These are phyloP conservation scores for Santalum album DNA, from an alignment of 164 flowering plant species.

Conservation along the genomic window DNA sequence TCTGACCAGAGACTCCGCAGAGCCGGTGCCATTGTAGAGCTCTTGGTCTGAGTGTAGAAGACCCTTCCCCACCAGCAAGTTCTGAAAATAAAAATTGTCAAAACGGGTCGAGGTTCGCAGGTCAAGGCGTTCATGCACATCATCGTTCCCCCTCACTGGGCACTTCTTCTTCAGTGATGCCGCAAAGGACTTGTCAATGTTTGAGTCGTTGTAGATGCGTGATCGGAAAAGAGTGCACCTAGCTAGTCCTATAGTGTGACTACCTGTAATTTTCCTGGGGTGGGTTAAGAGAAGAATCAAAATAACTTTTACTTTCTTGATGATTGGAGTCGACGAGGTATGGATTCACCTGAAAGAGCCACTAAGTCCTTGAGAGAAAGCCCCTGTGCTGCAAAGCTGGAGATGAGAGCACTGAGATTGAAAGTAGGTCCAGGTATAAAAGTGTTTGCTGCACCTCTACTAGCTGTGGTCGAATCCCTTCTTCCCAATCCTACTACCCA, in stretches of 20 bases:
- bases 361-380: slow-evolving; percentile 15
- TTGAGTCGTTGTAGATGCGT: slow-evolving; percentile 28
- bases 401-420: slow-evolving; percentile 18
- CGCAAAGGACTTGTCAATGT: slow-evolving; percentile 27
- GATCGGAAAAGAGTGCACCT: slow-evolving; percentile 27
- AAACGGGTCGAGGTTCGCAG: slow-evolving; percentile 14
- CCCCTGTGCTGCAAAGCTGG: slow-evolving; percentile 12
- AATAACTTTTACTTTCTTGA: too few relatives aligned
- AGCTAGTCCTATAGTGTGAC: slow-evolving; percentile 44
- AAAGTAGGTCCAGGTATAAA: slow-evolving; percentile 21
- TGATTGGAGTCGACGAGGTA: too few relatives aligned
- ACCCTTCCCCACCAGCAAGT: slow-evolving; percentile 19
- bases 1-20: slow-evolving; percentile 13
- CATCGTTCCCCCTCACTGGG: slow-evolving; percentile 19
- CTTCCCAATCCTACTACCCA: slow-evolving; percentile 32
- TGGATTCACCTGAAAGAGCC: slow-evolving; percentile 36
- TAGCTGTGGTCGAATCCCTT: slow-evolving; percentile 35
- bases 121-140: slow-evolving; percentile 18
- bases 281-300: too few relatives aligned
- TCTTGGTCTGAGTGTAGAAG: slow-evolving; percentile 28
- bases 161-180: slow-evolving; percentile 12
- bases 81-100: slow-evolving; percentile 20
- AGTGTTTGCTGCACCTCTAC: slow-evolving; percentile 13
- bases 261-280: slow-evolving; percentile 15
- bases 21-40: slow-evolving; percentile 14